Evolutionary conservation across 192 early-diverging fungal species (phyloP).

Genomic region (Rhizoclosmatium globosum): DNA sequence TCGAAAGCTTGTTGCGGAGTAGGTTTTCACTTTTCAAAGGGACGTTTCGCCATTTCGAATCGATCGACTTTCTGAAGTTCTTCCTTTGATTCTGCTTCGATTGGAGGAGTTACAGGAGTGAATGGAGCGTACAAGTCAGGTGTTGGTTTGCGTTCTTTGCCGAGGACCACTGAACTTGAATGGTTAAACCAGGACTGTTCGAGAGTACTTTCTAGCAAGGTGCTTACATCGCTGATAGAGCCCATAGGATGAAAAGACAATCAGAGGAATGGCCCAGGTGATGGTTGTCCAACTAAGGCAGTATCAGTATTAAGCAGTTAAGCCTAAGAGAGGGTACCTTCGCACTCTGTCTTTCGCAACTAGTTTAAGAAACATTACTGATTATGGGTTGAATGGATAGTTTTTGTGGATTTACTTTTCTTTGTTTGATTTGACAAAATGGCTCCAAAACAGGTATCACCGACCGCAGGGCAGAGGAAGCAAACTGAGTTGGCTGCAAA

Average conservation of each 20-base stretch:
- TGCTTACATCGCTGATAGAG: slow-evolving; percentile 34
- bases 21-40: not conserved
- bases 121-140: slow-evolving; percentile 24
- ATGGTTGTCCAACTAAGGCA: slow-evolving; percentile 31
- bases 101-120: slow-evolving; percentile 7
- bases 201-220: not conserved
- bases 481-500: not conserved
- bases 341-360: slow-evolving; percentile 33
- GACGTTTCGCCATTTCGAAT: not conserved
- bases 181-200: no score
- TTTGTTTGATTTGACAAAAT: not conserved
- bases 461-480: not conserved
- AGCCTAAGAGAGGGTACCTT: not conserved
- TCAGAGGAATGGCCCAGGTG: slow-evolving; percentile 29
- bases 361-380: slow-evolving; percentile 21
- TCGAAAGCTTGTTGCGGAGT: no score
- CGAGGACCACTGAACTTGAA: slow-evolving; percentile 20
- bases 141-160: slow-evolving; percentile 27
- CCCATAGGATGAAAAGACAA: slow-evolving; percentile 34
- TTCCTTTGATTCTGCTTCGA: not conserved
- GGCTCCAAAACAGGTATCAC: not conserved
- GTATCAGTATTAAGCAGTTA: not conserved
- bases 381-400: no score
- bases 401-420: not conserved
- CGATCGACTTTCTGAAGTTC: not conserved